Evolutionary conservation across 768 basidiomycete genomes (phyloP).

Genomic region (Pleurotus tuoliensis): DNA sequence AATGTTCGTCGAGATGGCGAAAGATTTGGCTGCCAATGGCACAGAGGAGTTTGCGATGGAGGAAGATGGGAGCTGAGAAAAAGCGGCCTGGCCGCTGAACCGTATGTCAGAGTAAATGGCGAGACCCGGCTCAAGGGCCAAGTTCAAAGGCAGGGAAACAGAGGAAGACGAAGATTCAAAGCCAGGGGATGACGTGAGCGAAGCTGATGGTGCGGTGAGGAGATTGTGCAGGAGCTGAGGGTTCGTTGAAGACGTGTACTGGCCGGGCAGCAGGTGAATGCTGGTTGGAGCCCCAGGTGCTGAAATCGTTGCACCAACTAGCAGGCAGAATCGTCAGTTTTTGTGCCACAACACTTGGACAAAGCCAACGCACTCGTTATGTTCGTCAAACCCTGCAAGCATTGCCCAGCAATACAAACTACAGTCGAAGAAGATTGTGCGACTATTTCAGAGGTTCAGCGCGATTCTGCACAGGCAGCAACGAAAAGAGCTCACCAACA

Average conservation of each 20-base stretch:
- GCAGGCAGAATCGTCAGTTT: slow-evolving; percentile 10
- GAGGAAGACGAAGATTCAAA: slow-evolving; percentile 55
- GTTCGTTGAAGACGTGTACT: slow-evolving; percentile 68
- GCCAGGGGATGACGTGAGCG: slow-evolving; percentile 55
- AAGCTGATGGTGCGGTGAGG: slow-evolving; percentile 61
- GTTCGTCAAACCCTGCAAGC: slow-evolving; percentile 76
- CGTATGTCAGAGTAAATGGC: slow-evolving; percentile 57
- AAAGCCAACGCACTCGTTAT: slow-evolving; percentile 46
- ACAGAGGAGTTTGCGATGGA: slow-evolving; percentile 44
- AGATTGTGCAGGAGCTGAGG: slow-evolving; percentile 68
- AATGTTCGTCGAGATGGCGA: slow-evolving; percentile 65
- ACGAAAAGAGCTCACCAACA: slow-evolving; percentile 30
- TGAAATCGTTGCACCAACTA: slow-evolving; percentile 70
- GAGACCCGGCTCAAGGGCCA: slow-evolving; percentile 64
- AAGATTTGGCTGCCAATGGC: slow-evolving; percentile 50
- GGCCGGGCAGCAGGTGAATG: slow-evolving; percentile 69
- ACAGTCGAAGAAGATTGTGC: slow-evolving; percentile 59
- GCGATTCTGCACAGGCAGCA: neutral
- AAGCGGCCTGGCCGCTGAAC: slow-evolving; percentile 64
- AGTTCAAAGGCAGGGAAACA: slow-evolving; percentile 61
- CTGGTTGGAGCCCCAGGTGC: slow-evolving; percentile 47
- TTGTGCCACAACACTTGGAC: neutral
- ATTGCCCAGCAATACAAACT: slow-evolving; percentile 87
- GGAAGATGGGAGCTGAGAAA: slow-evolving; percentile 51
- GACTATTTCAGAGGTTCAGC: slow-evolving; percentile 25